Evolutionary conservation across 805 yeast species (phyloP).

Genomic region (Jamesozyma piceae): DNA sequence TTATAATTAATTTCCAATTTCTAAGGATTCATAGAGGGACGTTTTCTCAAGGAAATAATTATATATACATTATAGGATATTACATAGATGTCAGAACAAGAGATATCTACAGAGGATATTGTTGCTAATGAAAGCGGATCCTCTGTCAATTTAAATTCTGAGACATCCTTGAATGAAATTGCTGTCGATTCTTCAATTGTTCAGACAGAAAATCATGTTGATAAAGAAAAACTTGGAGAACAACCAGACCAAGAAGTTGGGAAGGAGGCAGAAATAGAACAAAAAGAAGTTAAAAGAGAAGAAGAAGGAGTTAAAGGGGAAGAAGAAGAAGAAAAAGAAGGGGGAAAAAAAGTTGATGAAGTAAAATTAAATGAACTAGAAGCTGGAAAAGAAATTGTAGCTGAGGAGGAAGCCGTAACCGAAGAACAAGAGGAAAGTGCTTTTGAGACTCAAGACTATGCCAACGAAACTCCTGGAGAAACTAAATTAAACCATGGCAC

Average conservation of each 20-base stretch:
- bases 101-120: constrained; percentile 2
- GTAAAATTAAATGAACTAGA: too few relatives aligned
- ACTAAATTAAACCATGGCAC: neutral
- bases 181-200: neutral
- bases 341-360: too few relatives aligned
- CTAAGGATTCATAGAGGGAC: neutral
- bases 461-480: too few relatives aligned
- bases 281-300: constrained; percentile 8
- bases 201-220: constrained; percentile 1
- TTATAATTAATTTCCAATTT: neutral
- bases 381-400: constrained; percentile 9
- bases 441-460: neutral
- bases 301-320: constrained; percentile 9
- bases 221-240: too few relatives aligned
- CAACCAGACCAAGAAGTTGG: constrained; percentile 20
- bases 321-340: constrained; percentile 1
- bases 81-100: constrained; percentile 6
- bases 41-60: neutral
- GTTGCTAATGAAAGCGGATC: constrained; percentile 3
- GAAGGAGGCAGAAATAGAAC: constrained; percentile 18
- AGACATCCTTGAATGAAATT: neutral
- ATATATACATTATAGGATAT: neutral
- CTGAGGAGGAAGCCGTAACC: neutral
- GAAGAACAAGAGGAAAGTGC: neutral
- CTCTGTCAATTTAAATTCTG: constrained; percentile 5